Conservation (phyloP, 306 rosid genomes). For the Rosa multiflora region DNA sequence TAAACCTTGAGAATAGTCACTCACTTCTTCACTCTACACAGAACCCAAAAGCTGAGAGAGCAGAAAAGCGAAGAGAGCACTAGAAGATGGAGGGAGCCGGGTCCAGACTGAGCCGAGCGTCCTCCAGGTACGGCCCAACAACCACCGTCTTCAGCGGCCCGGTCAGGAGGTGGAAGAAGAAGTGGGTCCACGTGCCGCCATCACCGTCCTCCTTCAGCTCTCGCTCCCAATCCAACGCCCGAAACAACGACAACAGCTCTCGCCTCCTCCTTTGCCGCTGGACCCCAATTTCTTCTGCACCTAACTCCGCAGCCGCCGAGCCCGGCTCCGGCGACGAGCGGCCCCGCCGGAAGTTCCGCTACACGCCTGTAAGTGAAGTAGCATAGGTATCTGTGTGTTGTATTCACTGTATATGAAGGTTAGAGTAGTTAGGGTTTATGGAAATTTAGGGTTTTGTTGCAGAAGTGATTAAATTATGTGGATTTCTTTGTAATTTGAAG, state of each 20-base stretch:
- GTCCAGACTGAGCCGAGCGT: slow-evolving; percentile 80
- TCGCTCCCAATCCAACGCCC: slow-evolving; percentile 41
- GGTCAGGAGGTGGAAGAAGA: slow-evolving; percentile 94
- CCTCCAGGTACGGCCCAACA: slow-evolving; percentile 90
- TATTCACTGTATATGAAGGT: background rate
- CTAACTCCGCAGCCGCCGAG: slow-evolving; percentile 19
- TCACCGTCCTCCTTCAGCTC: slow-evolving; percentile 38
- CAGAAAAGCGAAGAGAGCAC: background rate
- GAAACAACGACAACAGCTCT: slow-evolving; percentile 31
- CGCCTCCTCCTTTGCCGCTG: slow-evolving; percentile 91
- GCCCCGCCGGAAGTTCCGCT: slow-evolving; percentile 89
- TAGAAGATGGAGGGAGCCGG: slow-evolving; percentile 84
- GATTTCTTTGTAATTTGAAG: background rate
- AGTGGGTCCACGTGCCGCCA: slow-evolving; percentile 77
- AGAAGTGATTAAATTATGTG: background rate
- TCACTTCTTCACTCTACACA: background rate
- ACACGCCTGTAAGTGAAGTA: slow-evolving; percentile 68
- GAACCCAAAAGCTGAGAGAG: background rate
- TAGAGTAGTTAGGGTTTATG: slow-evolving; percentile 10
- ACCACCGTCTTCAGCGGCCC: slow-evolving; percentile 88
- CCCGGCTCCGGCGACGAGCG: slow-evolving; percentile 47
- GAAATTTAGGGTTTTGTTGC: slow-evolving; percentile 4
- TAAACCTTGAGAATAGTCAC: background rate
- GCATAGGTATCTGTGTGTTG: background rate
- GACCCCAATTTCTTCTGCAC: slow-evolving; percentile 59